A percentile compares a stretch with the other conserved stretches of the same genome.
Conservation (phyloP, 257 asterid genomes). For the Coffea canephora region DNA sequence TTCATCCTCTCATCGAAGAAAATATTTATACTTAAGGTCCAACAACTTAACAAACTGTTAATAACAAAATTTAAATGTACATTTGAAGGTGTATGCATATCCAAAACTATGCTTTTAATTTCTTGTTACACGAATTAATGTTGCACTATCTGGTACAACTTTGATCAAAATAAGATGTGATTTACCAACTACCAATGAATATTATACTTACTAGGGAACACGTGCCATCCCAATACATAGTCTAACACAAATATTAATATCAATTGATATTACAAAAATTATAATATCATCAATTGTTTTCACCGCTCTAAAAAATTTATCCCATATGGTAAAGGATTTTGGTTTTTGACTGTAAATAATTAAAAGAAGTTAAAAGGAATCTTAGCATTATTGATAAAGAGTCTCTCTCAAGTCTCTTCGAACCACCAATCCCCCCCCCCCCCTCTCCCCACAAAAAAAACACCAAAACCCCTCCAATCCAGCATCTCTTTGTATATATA, state of each 20-base stretch:
- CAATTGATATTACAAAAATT: too few relatives aligned
- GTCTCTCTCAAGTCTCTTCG: neutral
- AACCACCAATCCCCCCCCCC: neutral
- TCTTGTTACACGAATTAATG: too few relatives aligned
- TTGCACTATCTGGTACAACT: too few relatives aligned
- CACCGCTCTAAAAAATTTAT: too few relatives aligned
- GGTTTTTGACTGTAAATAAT: neutral
- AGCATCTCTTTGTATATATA: constrained; percentile 15
- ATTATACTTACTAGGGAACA: too few relatives aligned
- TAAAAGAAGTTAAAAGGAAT: neutral
- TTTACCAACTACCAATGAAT: too few relatives aligned
- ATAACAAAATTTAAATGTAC: neutral
- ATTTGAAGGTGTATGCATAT: neutral
- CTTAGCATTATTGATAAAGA: constrained; percentile 1
- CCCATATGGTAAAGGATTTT: neutral
- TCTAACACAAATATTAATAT: too few relatives aligned
- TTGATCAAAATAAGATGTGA: too few relatives aligned
- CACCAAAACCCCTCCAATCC: too few relatives aligned
- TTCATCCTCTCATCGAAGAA: too few relatives aligned
- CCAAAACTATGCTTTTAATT: neutral
- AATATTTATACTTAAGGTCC: neutral
- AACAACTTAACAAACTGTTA: neutral
- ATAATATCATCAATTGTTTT: too few relatives aligned
- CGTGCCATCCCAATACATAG: too few relatives aligned
- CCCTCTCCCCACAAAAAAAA: neutral